Conservation (phyloP, 306 rosid genomes). For the Prinsepia uniflora region DNA sequence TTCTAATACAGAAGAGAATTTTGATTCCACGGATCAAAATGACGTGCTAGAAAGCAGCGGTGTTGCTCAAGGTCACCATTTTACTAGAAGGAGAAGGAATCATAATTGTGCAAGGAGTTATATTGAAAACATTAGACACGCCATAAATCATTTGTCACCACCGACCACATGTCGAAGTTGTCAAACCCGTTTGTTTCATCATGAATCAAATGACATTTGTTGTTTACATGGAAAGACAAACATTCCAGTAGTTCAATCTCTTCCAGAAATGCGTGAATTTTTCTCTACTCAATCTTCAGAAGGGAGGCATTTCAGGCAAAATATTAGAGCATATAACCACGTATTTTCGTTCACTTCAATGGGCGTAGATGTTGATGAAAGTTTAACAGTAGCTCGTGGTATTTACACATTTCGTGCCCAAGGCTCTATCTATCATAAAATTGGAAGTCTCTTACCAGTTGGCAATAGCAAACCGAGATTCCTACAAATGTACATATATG, state of each 20-base stretch:
- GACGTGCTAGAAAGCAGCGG: neutral
- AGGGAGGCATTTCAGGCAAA: neutral
- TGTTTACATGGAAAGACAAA: neutral
- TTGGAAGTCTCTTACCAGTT: neutral
- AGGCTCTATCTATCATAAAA: neutral
- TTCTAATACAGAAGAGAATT: neutral
- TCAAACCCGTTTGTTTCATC: neutral
- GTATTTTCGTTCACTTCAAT: neutral
- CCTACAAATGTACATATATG: neutral
- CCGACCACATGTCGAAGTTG: neutral
- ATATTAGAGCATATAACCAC: neutral
- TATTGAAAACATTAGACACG: neutral
- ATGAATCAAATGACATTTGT: neutral
- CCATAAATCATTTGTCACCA: neutral
- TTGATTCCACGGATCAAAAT: neutral
- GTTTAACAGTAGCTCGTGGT: neutral
- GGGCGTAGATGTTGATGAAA: neutral
- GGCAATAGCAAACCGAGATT: neutral
- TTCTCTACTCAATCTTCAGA: too few relatives aligned
- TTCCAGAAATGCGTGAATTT: neutral
- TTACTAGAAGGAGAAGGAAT: neutral
- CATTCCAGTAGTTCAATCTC: neutral
- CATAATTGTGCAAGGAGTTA: neutral
- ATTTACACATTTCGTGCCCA: conserved; percentile 5
- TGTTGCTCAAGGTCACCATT: neutral